Evolutionary conservation across 495 filamentous ascomycete genomes (phyloP).

Genomic region (Aspergillus incahuasiensis): DNA sequence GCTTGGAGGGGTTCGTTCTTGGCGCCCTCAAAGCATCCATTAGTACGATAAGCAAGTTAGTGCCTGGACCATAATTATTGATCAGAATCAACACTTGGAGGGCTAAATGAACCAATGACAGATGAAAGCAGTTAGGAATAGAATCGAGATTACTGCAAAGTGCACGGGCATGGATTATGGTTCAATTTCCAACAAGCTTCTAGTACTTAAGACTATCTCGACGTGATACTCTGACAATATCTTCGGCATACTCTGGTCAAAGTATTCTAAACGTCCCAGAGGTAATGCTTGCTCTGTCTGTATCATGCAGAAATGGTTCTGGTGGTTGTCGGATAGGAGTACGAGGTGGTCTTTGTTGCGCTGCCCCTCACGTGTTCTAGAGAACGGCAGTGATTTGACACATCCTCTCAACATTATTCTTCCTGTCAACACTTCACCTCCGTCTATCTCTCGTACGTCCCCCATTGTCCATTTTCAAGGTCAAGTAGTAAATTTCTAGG

Average conservation of each 20-base stretch:
- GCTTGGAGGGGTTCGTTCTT: neutral
- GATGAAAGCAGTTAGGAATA: too few relatives aligned
- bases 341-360: neutral
- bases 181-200: too few relatives aligned
- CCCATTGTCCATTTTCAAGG: neutral
- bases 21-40: neutral
- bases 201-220: too few relatives aligned
- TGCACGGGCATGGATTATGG: too few relatives aligned
- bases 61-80: neutral
- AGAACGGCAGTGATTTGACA: neutral
- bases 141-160: too few relatives aligned
- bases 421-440: neutral
- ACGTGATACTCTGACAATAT: too few relatives aligned
- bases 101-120: too few relatives aligned
- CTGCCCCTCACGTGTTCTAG: slow-evolving; percentile 3
- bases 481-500: neutral
- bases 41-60: neutral
- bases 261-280: too few relatives aligned
- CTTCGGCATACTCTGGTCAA: too few relatives aligned
- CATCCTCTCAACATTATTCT: neutral
- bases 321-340: neutral
- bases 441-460: neutral
- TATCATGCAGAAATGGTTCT: too few relatives aligned
- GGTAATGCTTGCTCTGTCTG: too few relatives aligned
- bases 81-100: too few relatives aligned